These are phyloP conservation scores for Gentiana macrophylla DNA, from an alignment of 257 asterid genomes.

Conservation along the genomic window DNA sequence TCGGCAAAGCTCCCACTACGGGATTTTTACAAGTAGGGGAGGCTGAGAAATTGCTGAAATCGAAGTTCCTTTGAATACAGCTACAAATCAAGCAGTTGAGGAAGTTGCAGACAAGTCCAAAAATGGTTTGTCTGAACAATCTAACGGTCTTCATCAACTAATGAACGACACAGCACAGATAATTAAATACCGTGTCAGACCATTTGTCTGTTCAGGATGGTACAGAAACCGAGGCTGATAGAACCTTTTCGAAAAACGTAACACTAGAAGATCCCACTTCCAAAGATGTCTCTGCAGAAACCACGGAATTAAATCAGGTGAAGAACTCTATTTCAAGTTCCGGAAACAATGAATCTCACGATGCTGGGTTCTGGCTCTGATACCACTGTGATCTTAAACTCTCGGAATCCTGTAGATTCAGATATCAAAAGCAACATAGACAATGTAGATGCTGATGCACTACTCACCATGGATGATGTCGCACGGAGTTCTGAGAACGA, in stretches of 20 bases:
- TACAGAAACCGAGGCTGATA: slow-evolving; percentile 19
- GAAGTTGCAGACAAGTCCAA: slow-evolving; percentile 17
- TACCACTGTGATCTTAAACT: slow-evolving; percentile 12
- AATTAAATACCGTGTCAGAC: slow-evolving; percentile 8
- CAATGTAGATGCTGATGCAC: slow-evolving; percentile 22
- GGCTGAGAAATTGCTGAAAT: slow-evolving; percentile 21
- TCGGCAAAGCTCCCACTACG: too few species aligned
- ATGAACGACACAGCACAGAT: slow-evolving; percentile 23
- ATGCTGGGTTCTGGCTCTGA: slow-evolving; percentile 1
- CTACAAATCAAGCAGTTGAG: slow-evolving; percentile 18
- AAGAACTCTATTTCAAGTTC: slow-evolving; percentile 15
- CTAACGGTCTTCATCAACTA: slow-evolving; percentile 12
- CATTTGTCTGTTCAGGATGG: slow-evolving; percentile 23
- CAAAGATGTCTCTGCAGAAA: slow-evolving; percentile 13
- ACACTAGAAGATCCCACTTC: slow-evolving; percentile 15
- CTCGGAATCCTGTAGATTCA: slow-evolving; percentile 18
- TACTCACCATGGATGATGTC: slow-evolving; percentile 20
- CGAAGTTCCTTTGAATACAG: slow-evolving; percentile 16
- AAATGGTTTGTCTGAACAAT: slow-evolving; percentile 16
- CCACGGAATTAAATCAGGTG: slow-evolving; percentile 12
- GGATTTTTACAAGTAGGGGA: slow-evolving; percentile 15
- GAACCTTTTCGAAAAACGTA: slow-evolving; percentile 13
- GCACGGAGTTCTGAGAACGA: slow-evolving; percentile 21
- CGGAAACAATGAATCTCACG: slow-evolving; percentile 14
- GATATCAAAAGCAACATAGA: slow-evolving; percentile 14